Evolutionary conservation across 352 stramenopile genomes (phyloP).

Genomic region (Peronospora belbahrii): DNA sequence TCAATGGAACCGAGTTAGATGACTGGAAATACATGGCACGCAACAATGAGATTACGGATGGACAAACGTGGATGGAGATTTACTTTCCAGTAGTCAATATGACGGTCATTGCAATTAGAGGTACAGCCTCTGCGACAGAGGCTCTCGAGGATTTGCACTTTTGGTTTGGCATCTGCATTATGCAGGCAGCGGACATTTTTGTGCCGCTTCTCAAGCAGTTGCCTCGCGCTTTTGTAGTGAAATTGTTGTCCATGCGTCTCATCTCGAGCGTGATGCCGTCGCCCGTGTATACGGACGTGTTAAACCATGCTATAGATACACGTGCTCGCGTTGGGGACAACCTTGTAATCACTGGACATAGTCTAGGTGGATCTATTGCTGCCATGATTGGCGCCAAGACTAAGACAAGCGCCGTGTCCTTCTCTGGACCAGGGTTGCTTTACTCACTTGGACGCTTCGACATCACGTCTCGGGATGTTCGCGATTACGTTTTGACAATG

Average conservation of each 20-base stretch:
- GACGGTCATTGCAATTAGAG: conserved; percentile 75
- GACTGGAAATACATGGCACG: conserved; percentile 67
- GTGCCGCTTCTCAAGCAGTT: conserved; percentile 81
- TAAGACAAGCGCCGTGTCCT: conserved; percentile 71
- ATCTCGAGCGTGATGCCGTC: conserved; percentile 53
- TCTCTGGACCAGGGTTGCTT: conserved; percentile 70
- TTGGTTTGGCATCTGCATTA: conserved; percentile 83
- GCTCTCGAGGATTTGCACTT: conserved; percentile 80
- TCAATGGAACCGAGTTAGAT: conserved; percentile 62
- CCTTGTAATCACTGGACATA: conserved; percentile 71
- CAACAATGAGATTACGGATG: conserved; percentile 62
- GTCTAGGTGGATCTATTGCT: conserved; percentile 77
- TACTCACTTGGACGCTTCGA: conserved; percentile 76
- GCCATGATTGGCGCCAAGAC: conserved; percentile 81
- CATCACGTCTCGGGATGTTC: conserved; percentile 38
- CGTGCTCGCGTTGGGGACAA: conserved; percentile 39
- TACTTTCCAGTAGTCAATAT: conserved; percentile 73
- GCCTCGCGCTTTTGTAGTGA: conserved; percentile 56
- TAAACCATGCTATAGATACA: conserved; percentile 45
- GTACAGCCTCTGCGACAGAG: conserved; percentile 69
- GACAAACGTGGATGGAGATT: conserved; percentile 76
- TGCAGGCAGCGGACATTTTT: conserved; percentile 74
- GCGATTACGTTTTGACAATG: conserved; percentile 82
- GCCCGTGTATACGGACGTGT: conserved; percentile 48
- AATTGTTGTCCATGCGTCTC: conserved; percentile 69